phyloP scores from a whole-genome alignment of 2,329 filamentous ascomycete species.

The Clarireedia monteithiana region DNA sequence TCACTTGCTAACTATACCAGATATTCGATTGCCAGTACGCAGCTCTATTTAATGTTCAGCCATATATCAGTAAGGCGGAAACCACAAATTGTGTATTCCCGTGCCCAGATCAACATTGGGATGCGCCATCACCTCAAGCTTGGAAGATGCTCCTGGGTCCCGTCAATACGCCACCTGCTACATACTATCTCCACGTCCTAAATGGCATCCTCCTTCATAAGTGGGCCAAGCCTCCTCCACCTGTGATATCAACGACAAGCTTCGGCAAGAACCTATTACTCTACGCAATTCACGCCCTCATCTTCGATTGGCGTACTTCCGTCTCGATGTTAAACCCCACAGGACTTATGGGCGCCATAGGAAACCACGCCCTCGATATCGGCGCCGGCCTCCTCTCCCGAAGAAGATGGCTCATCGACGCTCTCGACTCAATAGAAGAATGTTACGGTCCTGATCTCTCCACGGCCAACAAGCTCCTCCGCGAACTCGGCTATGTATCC shows the following conservation, averaged over 20 bases:
- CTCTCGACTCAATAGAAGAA: conserved; percentile 22
- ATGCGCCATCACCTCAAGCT: conserved; percentile 15
- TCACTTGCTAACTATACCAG: conserved; percentile 7
- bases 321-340: conserved; percentile 26
- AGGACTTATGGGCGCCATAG: conserved; percentile 21
- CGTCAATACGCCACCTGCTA: conserved; percentile 16
- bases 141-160: conserved; percentile 22
- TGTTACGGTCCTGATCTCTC: conserved; percentile 16
- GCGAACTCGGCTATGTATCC: conserved; percentile 20
- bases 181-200: conserved; percentile 24
- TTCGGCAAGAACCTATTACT: conserved; percentile 24
- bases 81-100: conserved; percentile 26
- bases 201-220: conserved; percentile 25
- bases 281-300: conserved; percentile 26
- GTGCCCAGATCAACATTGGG: conserved; percentile 23
- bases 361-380: conserved; percentile 21
- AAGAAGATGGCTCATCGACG: conserved; percentile 21
- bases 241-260: conserved; percentile 16
- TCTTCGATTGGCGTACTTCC: conserved; percentile 26
- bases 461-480: conserved; percentile 17
- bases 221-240: conserved; percentile 24
- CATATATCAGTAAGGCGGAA: conserved; percentile 25
- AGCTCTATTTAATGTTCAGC: conserved; percentile 25
- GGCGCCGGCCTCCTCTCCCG: conserved; percentile 17
- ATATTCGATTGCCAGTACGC: conserved; percentile 26